Base-by-base conservation (phyloP, 192 early-diverging fungal species). In the Pilaira anomala region DNA sequence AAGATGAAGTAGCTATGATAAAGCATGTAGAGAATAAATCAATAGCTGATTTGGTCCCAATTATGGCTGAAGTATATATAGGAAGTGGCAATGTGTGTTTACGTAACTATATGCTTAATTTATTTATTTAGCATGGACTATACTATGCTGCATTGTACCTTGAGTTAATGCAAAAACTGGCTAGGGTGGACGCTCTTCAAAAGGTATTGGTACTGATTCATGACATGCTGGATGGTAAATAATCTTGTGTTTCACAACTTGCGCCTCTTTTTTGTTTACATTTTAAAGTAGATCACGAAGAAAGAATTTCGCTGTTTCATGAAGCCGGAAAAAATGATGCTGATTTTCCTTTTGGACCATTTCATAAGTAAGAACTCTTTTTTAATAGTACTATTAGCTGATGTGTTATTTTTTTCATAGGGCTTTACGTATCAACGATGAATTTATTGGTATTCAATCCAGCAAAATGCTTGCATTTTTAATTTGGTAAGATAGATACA, bases 141-240 rank as follows among this genome's bases (percentile, higher is more conserved):
- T 60, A 68, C 25, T 93, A 92, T 73, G 81, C 85, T 6, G 78
- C 71, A 12, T 73, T 95, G 14, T 87, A 95, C 36, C 68, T 92
- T 36, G 73, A 62, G 26, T 78, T 96, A 13, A 72, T 92, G 30
- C 76, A 80, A 44, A 93, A 90, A 73, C 80, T 95, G 39, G 80
- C 84, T n/a, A 86, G 94, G 49, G 74, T 88, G 7, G 94, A 97
- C 67, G 94, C 93, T 7, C 76, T 93, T 29, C 92, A 98, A 71
- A 87, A 90, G 62, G 86, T 96, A 25, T 71, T 96, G 60, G 91
- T 97, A 21, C 63, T 88, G 18, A 73, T 97, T 30, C 92, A 93
- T 69, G 92, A 96, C 55, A 75, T 92, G 48, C 73, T 93, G 7
- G 48, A 76, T 16, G 85, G 87, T 89, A 75, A 66, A 33, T 46